A percentile compares a stretch with the other conserved stretches of the same genome.
Evolutionary conservation across 2,329 filamentous ascomycete species (phyloP).

Genomic region (Tolypocladium inflatum): DNA sequence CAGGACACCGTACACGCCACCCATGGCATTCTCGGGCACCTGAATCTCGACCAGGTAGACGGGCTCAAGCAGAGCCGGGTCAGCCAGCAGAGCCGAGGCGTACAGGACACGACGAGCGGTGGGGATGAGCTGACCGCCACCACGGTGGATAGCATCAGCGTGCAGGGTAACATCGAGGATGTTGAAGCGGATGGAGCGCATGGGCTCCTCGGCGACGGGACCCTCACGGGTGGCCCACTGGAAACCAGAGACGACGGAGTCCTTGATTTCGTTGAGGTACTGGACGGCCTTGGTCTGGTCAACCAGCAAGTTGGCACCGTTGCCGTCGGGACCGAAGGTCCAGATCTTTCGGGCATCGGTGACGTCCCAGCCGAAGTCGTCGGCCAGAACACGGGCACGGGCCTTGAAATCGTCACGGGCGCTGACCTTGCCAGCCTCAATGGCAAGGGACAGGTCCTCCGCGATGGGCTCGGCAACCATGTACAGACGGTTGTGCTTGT

Average conservation of each 20-base stretch:
- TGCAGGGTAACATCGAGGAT: slow-evolving; percentile 98
- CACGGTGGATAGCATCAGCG: slow-evolving; percentile 99
- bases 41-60: slow-evolving; percentile 99
- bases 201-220: slow-evolving; percentile 95
- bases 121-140: slow-evolving; percentile 97
- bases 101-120: slow-evolving; percentile 97
- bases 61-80: slow-evolving; percentile 88
- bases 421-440: slow-evolving; percentile 84
- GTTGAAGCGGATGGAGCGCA: slow-evolving; percentile 97
- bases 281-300: slow-evolving; percentile 99
- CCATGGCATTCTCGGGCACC: slow-evolving; percentile 97
- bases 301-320: slow-evolving; percentile 93
- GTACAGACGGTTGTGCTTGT: slow-evolving; percentile 99
- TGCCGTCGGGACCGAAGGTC: slow-evolving; percentile 98
- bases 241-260: slow-evolving; percentile 98
- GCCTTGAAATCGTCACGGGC: slow-evolving; percentile 99
- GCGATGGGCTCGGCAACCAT: slow-evolving; percentile 82
- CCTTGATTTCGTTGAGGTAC: slow-evolving; percentile 99
- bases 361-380: slow-evolving; percentile 98
- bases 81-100: slow-evolving; percentile 81
- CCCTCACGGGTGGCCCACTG: slow-evolving; percentile 98
- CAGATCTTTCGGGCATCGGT: slow-evolving; percentile 99
- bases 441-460: slow-evolving; percentile 85
- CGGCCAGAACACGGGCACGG: slow-evolving; percentile 89
- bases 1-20: slow-evolving; percentile 99